Conservation (phyloP, 1,284 basidiomycete species). For the Volvariella surrecta region DNA sequence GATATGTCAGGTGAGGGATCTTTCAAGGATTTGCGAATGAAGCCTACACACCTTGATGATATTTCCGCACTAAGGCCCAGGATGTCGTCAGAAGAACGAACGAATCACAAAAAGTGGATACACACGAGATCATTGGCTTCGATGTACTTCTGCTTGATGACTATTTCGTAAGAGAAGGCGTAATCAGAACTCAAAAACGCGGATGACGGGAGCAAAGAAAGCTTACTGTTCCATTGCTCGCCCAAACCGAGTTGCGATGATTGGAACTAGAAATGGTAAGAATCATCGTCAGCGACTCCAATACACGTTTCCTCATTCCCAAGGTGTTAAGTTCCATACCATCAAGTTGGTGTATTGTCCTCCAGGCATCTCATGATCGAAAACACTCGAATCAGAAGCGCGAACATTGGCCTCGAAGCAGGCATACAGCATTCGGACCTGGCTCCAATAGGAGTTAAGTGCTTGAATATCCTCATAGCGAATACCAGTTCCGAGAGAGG, state of each 20-base stretch:
- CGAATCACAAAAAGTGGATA: slow-evolving; percentile 13
- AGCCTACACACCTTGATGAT: slow-evolving; percentile 72
- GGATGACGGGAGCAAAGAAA: slow-evolving; percentile 6
- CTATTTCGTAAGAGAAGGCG: slow-evolving; percentile 27
- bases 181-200: slow-evolving; percentile 11
- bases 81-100: slow-evolving; percentile 10
- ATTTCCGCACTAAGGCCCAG: slow-evolving; percentile 73
- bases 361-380: slow-evolving; percentile 99
- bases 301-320: not conserved
- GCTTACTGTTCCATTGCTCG: slow-evolving; percentile 84
- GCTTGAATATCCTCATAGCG: slow-evolving; percentile 97
- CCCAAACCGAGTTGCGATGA: slow-evolving; percentile 95
- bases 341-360: slow-evolving; percentile 95
- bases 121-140: slow-evolving; percentile 88
- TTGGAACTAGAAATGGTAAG: slow-evolving; percentile 77
- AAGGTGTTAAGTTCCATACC: slow-evolving; percentile 34
- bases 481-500: slow-evolving; percentile 91
- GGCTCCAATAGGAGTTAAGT: slow-evolving; percentile 97
- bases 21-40: slow-evolving; percentile 2
- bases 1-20: slow-evolving; percentile 3
- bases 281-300: not conserved
- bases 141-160: slow-evolving; percentile 98
- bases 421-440: slow-evolving; percentile 90
- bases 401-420: slow-evolving; percentile 99
- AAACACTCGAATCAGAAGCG: slow-evolving; percentile 94